Conservation (phyloP, 2,329 filamentous ascomycete genomes). For the Endoconidiophora polonica region DNA sequence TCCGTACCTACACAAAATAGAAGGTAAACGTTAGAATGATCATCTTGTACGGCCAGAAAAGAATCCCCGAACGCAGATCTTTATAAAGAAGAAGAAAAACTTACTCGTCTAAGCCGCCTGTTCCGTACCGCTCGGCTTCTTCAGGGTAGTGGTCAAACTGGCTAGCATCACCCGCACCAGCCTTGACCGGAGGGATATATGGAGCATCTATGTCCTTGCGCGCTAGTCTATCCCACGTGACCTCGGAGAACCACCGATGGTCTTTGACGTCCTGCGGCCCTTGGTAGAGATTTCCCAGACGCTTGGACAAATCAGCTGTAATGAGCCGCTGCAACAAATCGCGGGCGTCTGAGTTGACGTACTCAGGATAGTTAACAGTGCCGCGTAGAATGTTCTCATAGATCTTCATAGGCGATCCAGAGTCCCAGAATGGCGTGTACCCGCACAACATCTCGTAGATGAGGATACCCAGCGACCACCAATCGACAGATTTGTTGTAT, state of each 20-base stretch:
- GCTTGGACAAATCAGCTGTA: constrained; percentile 85
- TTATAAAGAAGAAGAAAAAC: constrained; percentile 24
- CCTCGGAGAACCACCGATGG: constrained; percentile 91
- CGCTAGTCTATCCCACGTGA: constrained; percentile 88
- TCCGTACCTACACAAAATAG: constrained; percentile 38
- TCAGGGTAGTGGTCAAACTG: constrained; percentile 98
- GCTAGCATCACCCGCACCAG: constrained; percentile 84
- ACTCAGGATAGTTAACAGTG: constrained; percentile 88
- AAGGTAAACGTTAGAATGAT: not conserved
- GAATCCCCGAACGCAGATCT: too few species aligned
- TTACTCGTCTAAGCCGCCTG: constrained; percentile 62
- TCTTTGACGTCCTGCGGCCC: constrained; percentile 86
- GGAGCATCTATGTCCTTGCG: constrained; percentile 97
- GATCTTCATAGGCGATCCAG: constrained; percentile 94
- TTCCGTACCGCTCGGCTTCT: constrained; percentile 83
- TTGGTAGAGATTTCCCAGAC: constrained; percentile 82
- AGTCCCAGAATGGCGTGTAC: constrained; percentile 98
- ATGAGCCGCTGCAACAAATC: constrained; percentile 85
- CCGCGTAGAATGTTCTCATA: constrained; percentile 98
- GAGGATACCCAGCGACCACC: constrained; percentile 96
- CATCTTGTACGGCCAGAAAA: too few species aligned
- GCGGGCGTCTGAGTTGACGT: constrained; percentile 87
- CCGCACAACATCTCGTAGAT: constrained; percentile 99
- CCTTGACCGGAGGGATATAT: constrained; percentile 89
- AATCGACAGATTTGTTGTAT: constrained; percentile 98